Base-by-base conservation (phyloP, 2,329 filamentous ascomycete genomes). In the Ophiostoma australiae region DNA sequence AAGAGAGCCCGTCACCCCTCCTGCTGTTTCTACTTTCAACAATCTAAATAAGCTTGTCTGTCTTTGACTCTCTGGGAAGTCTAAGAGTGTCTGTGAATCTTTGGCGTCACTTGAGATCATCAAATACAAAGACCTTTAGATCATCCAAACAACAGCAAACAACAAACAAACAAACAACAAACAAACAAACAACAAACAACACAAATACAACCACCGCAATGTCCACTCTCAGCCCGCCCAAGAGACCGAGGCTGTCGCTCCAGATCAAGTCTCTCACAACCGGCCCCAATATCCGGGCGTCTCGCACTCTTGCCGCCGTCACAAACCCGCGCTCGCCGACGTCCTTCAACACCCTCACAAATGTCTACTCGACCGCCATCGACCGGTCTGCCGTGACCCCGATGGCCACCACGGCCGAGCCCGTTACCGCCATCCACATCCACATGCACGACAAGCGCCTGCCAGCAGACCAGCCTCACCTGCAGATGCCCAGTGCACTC, bases 291-390 rank as follows among this genome's bases (percentile, higher is more conserved):
- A 77, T 79, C 52, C 79, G 81, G 72, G 80, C 80, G 0, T 80
- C 81, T 37, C 82, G 81, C 72, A 81, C 80, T 5, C 76, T 85
- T 63, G 78, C 81, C 31, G 81, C 82, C 70, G 80, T 82, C 69
- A 78, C 85, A 55, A 84, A 89, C 74, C 84, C 86, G 39, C 84
- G 82, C 72, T 88, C 87, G 41, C 86, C 87, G 3, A 90, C 88
- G 1, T 81, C 86, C 31, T 89, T 89, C 80, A 90, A 90, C 78
- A 90, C 88, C 1, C 82, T 90, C 55, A 88, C 87, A 70, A 90
- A 90, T 78, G 85, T 87, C 72, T 90, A 90, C 76, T 84, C 85
- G 35, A 86, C 85, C 3, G 85, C 87, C 72, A 88, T 90, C 70
- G 87, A 88, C 78, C 84, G 86, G 73, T 84, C 85, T 27, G 84